Evolutionary conservation across 352 stramenopile genomes (phyloP), one percentile per base, ranked within the genome.

Genomic region (Pythium volutum): DNA sequence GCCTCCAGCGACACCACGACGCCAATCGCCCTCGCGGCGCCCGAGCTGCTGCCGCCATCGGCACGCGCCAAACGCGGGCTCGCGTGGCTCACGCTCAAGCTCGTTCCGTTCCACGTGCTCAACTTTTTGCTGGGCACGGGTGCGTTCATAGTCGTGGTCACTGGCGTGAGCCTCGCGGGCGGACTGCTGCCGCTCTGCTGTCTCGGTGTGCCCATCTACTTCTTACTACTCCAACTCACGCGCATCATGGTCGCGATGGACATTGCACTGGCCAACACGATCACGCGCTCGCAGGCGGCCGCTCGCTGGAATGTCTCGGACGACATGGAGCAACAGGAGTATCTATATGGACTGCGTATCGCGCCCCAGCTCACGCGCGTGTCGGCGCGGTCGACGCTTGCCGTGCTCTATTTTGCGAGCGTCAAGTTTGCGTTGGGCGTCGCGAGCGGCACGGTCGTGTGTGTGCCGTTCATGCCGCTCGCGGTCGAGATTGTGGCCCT

Each of bases 81-180:
- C 22, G 20, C 66, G 14, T 66, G 64, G 65, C 46, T 59, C 45
- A 71, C 64, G 36, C 26, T 71, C 47, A 62, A 66, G 25, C 79
- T 90, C 36, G 62, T 84, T 43, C 64, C 87, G 38, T 93, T 87
- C 70, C 80, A 91, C 41, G 42, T 73, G 15, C 67, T 88, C 23
- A 91, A 93, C 68, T 73, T 78, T 25, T 11, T 76, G 6, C 67
- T 93, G 11, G 81, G 75, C 7, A 63, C 66, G 20, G 54, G 65
- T 0, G 73, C 71, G 31, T 93, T 90, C 50, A 63, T 72, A 22
- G 59, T 87, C 12, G 66, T 90, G 25, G 25, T 84, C n/a, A 71
- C 66, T 10, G 79, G 75, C 20, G 34, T 85, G 12, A 73, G 68
- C 15, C 62, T 88, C 43, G 74, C 77, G 27, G 56, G 81, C 16